Evolutionary conservation across 164 flowering plant species (phyloP), one percentile per base, ranked within the genome.

Genomic region (Vitis riparia): DNA sequence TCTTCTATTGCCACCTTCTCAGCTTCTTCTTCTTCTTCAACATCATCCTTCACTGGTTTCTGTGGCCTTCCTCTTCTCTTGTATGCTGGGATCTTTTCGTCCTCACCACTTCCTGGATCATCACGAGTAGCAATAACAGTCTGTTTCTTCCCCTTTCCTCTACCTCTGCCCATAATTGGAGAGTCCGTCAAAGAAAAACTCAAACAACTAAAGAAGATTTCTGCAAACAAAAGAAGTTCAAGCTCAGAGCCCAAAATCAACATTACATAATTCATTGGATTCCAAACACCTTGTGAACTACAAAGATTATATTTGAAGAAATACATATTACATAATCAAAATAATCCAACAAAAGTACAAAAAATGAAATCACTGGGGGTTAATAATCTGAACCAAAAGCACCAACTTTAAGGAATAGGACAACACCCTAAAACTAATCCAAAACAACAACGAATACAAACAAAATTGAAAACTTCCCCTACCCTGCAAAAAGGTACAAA

Each of bases 51-150:
- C 79, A 88, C 50, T 14, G 87, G 81, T 62, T 91, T 91, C 30
- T 84, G 96, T 13, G 91, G 94, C 77, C 91, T 87, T 62, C 94
- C 96, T 76, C 94, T 87, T 81, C 87, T 88, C 81, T 83, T 91
- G 70, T 77, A 76, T 3, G 83, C 83, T 27, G 92, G 96, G 68
- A 87, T 74, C 47, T 80, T 71, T 71, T 89, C 96, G 70, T 90
- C 96, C 47, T 86, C 97, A 23, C 86, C 95, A 60, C 92, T 89
- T 51, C 89, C 88, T 30, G 77, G 76, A 72, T 92, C 94, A 32
- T 90, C 92, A 69, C 79, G 83, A 73, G 69, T 75, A 32, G 75
- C 48, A 57, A 73, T 77, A 73, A 71, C 79, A 61, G 79, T 79
- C 14, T 71, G 72, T 80, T 86, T 92, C 82, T 83, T 91, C 58